Base-by-base conservation (phyloP, 208 protist species). In the Borovskyia barvae region DNA sequence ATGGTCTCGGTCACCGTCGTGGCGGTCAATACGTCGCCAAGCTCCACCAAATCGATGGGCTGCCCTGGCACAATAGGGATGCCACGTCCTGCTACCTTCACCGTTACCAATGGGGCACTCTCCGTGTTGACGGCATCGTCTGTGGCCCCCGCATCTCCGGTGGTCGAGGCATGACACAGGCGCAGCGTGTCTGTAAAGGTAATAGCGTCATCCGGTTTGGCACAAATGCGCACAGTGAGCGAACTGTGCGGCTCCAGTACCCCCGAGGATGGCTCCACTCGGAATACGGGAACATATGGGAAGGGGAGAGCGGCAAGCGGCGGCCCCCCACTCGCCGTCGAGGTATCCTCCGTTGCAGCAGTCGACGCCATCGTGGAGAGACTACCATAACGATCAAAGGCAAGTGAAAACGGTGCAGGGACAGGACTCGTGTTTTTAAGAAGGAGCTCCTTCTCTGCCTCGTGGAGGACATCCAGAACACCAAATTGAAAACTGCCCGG, bases 1-100 rank as follows among this genome's bases (percentile, higher is more conserved):
- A 98, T 63, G 17, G 66, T 49, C 22, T 78, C 66, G 29, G 55
- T 33, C 11, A 89, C 68, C 15, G 52, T 9, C 24, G 73, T 82
- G 37, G 75, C 76, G 1, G 96, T 98, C 66, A 98, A 95, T 19
- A 90, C 72, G 67, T 97, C 80, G 6, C 89, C 93, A 35, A 99
- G 87, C 37, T 97, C 69, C 56, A 96, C 77, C 25, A 20, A 32
- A 22, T 64, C 55, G 61, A 80, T 30, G 22, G 58, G 11, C 26
- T 63, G 73, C 33, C 69, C 58, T 17, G 78, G 50, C 14, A 96
- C 78, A n/a, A 99, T 67, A 5, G 95, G 92, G 26, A 91, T 94
- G 39, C 97, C 97, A 12, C 72, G 85, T 43, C 97, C 97, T 2
- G 42, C 68, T 3, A 92, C 95, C 40, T 75, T 80, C 26, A 98